phyloP scores from a whole-genome alignment of 768 basidiomycete genomes.

The Pulveroboletus sp. region DNA sequence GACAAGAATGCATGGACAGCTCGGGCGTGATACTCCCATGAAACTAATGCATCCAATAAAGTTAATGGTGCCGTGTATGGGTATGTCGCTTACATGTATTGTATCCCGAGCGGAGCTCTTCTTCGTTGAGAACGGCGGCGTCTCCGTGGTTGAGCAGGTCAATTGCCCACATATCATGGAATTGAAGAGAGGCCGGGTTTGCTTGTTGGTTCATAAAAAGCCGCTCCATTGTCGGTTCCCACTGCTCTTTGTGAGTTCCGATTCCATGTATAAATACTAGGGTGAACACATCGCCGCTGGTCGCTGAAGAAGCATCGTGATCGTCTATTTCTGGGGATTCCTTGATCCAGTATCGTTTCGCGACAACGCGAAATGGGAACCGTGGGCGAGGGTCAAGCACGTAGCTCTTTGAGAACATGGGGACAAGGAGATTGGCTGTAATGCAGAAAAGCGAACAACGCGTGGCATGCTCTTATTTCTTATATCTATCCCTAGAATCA shows the following conservation, averaged over 20 bases:
- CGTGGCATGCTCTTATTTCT: too few species aligned
- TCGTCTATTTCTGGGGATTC: background rate
- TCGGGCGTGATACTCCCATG: slow-evolving; percentile 1
- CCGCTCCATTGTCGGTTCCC: slow-evolving; percentile 3
- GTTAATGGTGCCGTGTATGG: background rate
- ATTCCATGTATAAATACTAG: slow-evolving; percentile 4
- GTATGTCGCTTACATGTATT: background rate
- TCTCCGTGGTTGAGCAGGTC: slow-evolving; percentile 10
- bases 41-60: background rate
- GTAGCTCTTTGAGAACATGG: background rate
- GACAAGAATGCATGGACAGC: slow-evolving; percentile 4
- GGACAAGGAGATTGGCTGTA: background rate
- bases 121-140: slow-evolving; percentile 9
- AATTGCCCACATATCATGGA: slow-evolving; percentile 9
- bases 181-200: background rate
- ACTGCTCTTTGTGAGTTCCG: slow-evolving; percentile 8
- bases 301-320: background rate
- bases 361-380: slow-evolving; percentile 7
- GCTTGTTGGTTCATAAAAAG: background rate
- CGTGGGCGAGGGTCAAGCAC: slow-evolving; percentile 10
- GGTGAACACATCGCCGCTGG: background rate
- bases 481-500: too few species aligned
- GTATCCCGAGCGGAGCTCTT: background rate
- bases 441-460: background rate
- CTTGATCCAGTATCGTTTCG: slow-evolving; percentile 8